Evolutionary conservation across 768 basidiomycete species (phyloP).

Genomic region (Rhizopogon vesiculosus): DNA sequence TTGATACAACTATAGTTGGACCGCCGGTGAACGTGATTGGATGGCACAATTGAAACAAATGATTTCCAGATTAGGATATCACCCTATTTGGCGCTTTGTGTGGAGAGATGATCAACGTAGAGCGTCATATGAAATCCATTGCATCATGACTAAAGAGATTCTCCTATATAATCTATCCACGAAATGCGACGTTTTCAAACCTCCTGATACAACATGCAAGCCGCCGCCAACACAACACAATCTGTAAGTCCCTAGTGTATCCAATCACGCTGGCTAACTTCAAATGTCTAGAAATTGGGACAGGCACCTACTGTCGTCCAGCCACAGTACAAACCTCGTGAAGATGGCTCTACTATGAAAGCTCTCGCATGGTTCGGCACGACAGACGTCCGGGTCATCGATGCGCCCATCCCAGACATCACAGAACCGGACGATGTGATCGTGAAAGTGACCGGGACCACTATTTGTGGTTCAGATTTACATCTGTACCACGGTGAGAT

Average conservation of each 20-base stretch:
- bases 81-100: neutral
- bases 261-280: neutral
- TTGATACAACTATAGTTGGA: too few species aligned
- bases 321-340: constrained; percentile 42
- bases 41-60: neutral
- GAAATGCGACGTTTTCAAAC: neutral
- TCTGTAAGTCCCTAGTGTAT: constrained; percentile 12
- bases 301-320: constrained; percentile 34
- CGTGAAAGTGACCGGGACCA: constrained; percentile 70
- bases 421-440: constrained; percentile 75
- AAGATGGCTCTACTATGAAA: constrained; percentile 56
- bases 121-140: neutral
- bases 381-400: constrained; percentile 40
- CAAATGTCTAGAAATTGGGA: constrained; percentile 29
- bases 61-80: neutral
- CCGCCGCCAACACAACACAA: constrained; percentile 23
- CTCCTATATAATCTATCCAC: neutral
- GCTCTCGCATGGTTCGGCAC: constrained; percentile 67
- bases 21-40: too few species aligned
- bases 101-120: neutral
- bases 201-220: constrained; percentile 18
- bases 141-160: neutral
- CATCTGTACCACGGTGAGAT: constrained; percentile 70
- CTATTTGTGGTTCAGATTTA: constrained; percentile 65
- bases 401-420: constrained; percentile 52